Percentiles rank a stretch among this genome's conserved stretches.
These are phyloP conservation scores for Exophiala oligosperma DNA, from an alignment of 2,329 filamentous ascomycete genomes.

Conservation along the genomic window DNA sequence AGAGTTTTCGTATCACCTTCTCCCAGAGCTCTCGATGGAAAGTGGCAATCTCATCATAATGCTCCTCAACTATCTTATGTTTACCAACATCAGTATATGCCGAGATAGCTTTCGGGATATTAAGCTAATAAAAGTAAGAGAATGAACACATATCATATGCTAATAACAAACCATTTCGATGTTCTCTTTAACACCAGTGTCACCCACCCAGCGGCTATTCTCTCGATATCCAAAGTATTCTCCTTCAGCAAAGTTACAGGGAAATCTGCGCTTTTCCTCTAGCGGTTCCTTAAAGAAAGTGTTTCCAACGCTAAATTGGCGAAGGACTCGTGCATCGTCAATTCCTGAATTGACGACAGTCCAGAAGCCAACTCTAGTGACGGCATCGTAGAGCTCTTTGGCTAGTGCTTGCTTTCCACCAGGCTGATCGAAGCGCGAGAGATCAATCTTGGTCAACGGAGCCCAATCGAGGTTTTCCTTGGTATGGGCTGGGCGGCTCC, in stretches of 20 bases:
- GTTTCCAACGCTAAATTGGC: constrained; percentile 34
- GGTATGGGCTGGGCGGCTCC: constrained; percentile 32
- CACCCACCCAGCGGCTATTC: constrained; percentile 37
- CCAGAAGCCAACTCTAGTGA: constrained; percentile 38
- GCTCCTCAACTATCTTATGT: constrained; percentile 31
- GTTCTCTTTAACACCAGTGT: constrained; percentile 22
- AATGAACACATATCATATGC: background rate
- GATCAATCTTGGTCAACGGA: constrained; percentile 56
- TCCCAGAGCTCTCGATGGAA: constrained; percentile 34
- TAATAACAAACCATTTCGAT: constrained; percentile 34
- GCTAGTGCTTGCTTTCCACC: constrained; percentile 57
- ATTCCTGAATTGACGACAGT: constrained; percentile 29
- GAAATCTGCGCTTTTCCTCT: constrained; percentile 57
- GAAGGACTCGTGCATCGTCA: constrained; percentile 30
- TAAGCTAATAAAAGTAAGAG: constrained; percentile 28
- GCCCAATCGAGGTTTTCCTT: constrained; percentile 45
- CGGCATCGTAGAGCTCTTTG: constrained; percentile 56
- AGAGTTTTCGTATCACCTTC: constrained; percentile 29
- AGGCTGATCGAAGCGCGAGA: constrained; percentile 54
- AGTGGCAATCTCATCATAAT: constrained; percentile 30
- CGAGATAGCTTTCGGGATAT: constrained; percentile 35
- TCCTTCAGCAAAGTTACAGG: constrained; percentile 34
- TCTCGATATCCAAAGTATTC: constrained; percentile 37
- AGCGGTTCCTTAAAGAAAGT: constrained; percentile 40
- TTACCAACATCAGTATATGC: constrained; percentile 31